These are phyloP conservation scores for Mycena crocata DNA, from an alignment of 768 basidiomycete genomes.

Conservation along the genomic window DNA sequence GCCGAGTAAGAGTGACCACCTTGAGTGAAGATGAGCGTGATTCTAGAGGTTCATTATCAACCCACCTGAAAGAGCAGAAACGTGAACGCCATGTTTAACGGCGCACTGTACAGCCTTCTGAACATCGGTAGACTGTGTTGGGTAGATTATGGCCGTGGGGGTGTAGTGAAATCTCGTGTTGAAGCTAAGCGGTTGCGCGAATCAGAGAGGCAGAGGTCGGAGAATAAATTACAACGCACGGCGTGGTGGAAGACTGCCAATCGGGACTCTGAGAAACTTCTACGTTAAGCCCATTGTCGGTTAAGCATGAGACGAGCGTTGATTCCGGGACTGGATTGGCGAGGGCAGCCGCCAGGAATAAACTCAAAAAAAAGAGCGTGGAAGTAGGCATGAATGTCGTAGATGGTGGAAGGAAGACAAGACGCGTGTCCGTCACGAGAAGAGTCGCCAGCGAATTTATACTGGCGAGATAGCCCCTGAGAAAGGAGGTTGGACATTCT, in stretches of 20 bases:
- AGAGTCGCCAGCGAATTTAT: neutral
- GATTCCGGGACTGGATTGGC: conserved; percentile 8
- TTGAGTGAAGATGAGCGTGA: too few species aligned
- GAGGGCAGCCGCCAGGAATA: conserved; percentile 7
- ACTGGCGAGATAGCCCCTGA: neutral
- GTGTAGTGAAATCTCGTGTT: conserved; percentile 22
- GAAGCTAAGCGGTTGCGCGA: conserved; percentile 13
- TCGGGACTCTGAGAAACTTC: conserved; percentile 15
- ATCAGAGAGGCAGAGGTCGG: neutral
- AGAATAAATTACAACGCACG: neutral
- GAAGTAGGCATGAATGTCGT: neutral
- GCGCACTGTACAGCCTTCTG: conserved; percentile 17
- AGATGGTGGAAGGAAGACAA: conserved; percentile 4
- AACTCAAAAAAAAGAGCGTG: conserved; percentile 18
- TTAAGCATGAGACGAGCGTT: conserved; percentile 15
- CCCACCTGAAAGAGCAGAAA: conserved; percentile 19
- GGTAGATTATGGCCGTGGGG: conserved; percentile 22
- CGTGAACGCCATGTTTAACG: conserved; percentile 2
- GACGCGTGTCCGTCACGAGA: neutral
- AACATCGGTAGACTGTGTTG: conserved; percentile 13
- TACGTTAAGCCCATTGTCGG: conserved; percentile 6
- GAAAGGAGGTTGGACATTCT: too few species aligned
- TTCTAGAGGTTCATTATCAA: too few species aligned
- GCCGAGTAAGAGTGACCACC: conserved; percentile 30
- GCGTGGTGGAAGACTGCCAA: conserved; percentile 14